Conservation (phyloP, 805 yeast genomes). For the Nakazawaea wickerhamii region DNA sequence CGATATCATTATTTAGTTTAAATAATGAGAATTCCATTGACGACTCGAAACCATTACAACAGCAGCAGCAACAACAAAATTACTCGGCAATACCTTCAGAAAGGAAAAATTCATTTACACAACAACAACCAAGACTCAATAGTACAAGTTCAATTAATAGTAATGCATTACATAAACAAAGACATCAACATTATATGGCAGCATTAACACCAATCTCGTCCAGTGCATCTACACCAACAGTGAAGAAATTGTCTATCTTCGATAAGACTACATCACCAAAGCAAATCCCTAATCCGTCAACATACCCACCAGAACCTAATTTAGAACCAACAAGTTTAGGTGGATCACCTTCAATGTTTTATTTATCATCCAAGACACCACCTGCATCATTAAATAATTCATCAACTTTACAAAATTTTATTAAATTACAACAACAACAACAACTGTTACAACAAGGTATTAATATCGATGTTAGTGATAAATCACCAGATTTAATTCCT, state of each 20-base stretch:
- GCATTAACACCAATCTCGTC: constrained; percentile 10
- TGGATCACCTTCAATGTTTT: constrained; percentile 51
- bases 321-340: constrained; percentile 46
- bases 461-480: constrained; percentile 20
- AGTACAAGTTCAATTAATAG: no score
- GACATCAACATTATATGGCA: constrained; percentile 13
- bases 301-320: constrained; percentile 13
- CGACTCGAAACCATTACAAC: background rate
- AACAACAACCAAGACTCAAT: constrained; percentile 3
- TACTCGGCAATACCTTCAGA: constrained; percentile 3
- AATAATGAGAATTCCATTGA: constrained; percentile 16
- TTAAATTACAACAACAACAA: constrained; percentile 16
- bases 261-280: constrained; percentile 10
- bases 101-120: constrained; percentile 7
- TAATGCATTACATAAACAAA: constrained; percentile 10
- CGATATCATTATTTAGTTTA: constrained; percentile 29
- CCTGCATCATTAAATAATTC: constrained; percentile 31
- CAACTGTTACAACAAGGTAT: constrained; percentile 18
- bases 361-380: constrained; percentile 49
- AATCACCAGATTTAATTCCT: constrained; percentile 30
- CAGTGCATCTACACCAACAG: constrained; percentile 3
- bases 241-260: background rate
- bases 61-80: constrained; percentile 1
- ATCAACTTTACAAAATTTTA: constrained; percentile 15
- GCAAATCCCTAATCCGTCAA: constrained; percentile 8